These are phyloP conservation scores for Dendrobium chrysotoxum DNA, from an alignment of 106 monocot species.

Conservation along the genomic window DNA sequence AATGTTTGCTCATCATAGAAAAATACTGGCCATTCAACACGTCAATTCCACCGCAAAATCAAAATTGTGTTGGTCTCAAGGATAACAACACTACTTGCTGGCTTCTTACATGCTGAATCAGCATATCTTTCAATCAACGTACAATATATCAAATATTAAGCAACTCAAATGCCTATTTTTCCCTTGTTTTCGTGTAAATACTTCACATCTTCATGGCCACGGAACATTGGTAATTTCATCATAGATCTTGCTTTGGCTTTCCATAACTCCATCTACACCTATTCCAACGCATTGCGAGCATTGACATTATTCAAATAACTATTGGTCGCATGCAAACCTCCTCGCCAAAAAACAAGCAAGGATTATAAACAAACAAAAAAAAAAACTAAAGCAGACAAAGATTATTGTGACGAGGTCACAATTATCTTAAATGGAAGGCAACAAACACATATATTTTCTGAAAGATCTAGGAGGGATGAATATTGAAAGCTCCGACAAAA, in stretches of 20 bases:
- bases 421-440: background rate
- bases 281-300: background rate
- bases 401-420: background rate
- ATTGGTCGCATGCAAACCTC: background rate
- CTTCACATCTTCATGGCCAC: too few relatives aligned
- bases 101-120: background rate
- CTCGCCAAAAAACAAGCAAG: background rate
- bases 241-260: background rate
- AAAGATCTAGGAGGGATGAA: background rate
- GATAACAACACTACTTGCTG: background rate
- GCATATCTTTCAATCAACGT: background rate
- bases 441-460: background rate
- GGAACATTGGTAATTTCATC: too few relatives aligned
- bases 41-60: background rate
- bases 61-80: background rate
- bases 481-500: background rate
- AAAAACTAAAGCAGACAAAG: background rate
- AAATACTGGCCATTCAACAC: background rate
- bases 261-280: background rate
- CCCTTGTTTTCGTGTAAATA: background rate
- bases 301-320: background rate
- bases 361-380: background rate
- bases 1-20: too few relatives aligned
- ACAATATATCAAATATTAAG: background rate
- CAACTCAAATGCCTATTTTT: background rate